phyloP scores from a whole-genome alignment of 2,329 filamentous ascomycete genomes.

The Penicillium crustosum region DNA sequence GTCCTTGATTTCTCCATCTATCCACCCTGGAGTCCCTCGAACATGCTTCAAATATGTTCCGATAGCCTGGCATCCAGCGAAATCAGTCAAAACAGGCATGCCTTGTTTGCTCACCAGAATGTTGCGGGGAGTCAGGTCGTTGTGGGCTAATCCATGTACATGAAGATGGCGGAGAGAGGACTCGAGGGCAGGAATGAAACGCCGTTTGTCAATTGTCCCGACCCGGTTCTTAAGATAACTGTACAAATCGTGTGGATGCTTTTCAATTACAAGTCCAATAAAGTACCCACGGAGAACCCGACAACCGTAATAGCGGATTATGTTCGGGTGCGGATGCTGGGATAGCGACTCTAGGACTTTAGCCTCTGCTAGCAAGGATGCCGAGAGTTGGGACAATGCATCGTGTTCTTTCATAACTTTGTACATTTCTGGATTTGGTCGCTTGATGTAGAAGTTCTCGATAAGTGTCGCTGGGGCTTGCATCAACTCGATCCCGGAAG shows the following conservation, averaged over 20 bases:
- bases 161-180: conserved; percentile 27
- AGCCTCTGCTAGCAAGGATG: conserved; percentile 5
- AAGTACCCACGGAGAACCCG: conserved; percentile 16
- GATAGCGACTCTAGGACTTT: conserved; percentile 17
- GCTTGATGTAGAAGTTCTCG: neutral
- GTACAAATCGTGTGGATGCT: conserved; percentile 10
- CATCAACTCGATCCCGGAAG: neutral
- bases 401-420: neutral
- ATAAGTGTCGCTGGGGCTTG: neutral
- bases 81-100: conserved; percentile 29
- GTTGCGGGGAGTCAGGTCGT: conserved; percentile 31
- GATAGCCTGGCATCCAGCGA: conserved; percentile 22
- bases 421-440: neutral
- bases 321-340: conserved; percentile 29
- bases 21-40: conserved; percentile 27
- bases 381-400: neutral
- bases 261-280: conserved; percentile 21
- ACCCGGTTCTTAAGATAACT: neutral
- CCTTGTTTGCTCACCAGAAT: conserved; percentile 24
- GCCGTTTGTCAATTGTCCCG: neutral
- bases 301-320: conserved; percentile 23
- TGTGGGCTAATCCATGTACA: conserved; percentile 28
- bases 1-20: conserved; percentile 1
- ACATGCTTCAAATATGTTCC: conserved; percentile 46
- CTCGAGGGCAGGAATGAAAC: conserved; percentile 17